Evolutionary conservation across 2,329 filamentous ascomycete genomes (phyloP), one percentile per base, ranked within the genome.

Genomic region (Alternaria hordeiaustralica): DNA sequence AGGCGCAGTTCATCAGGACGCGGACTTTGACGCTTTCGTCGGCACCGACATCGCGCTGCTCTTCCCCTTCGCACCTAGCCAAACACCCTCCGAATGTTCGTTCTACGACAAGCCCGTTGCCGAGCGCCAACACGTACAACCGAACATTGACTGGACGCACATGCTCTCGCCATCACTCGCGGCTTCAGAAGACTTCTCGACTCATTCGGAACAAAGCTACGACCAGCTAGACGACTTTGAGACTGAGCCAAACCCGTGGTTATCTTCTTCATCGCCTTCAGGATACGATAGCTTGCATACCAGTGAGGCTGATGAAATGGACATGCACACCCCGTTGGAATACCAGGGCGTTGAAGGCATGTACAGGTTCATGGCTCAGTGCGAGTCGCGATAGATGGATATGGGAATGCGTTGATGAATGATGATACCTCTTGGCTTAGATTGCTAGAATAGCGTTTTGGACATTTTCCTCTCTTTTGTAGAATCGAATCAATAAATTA

Each of bases 51-150:
- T 96, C 68, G 93, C 93, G 6, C 85, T 98, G 20, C 86, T 89
- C 46, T 97, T 97, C 73, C 95, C 95, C 1, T 97, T 93, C 73
- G 94, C 94, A 1, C 92, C 94, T 0, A 89, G 84, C 65, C 78
- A 83, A 51, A 81, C 82, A 5, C 70, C 82, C 50, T 82, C 84
- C 26, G 80, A 87, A 62, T 81, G 78, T 57, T 80, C 80, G 0
- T 83, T 83, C 73, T 84, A 79, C 70, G 83, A 75, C 63, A 84
- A 80, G 68, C 79, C 76, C 68, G 80, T 80, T 20, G 50, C 66
- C 54, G 65, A 80, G 43, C 65, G 75, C 50, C 81, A 75, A 64
- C 65, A 77, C 50, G 68, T 72, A 1, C 70, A 71, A 45, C 80
- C 84, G 4, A 76, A 82, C 20, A 81, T 88, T 21, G 84, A 88